Conservation (phyloP, 2,329 filamentous ascomycete species). For the Colletotrichum sp. region DNA sequence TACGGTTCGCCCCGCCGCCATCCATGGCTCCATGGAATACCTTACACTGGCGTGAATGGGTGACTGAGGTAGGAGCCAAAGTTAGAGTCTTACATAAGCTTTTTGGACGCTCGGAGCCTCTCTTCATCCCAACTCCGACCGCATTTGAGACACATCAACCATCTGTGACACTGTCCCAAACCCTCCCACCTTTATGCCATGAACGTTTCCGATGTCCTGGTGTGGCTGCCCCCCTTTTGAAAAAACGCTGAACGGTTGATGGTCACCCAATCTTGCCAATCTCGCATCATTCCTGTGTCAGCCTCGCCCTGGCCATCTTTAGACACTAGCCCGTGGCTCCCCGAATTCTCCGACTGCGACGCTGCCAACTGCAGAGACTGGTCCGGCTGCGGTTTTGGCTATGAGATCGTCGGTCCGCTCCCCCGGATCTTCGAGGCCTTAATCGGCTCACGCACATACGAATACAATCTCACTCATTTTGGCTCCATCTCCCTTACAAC, state of each 20-base stretch:
- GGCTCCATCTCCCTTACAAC: not conserved
- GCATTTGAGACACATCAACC: conserved; percentile 18
- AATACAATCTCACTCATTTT: not conserved
- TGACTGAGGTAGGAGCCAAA: not conserved
- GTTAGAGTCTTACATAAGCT: conserved; percentile 13
- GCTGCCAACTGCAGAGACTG: not conserved
- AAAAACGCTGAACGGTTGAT: not conserved
- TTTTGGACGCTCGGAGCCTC: conserved; percentile 15
- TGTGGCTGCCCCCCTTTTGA: not conserved
- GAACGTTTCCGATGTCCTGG: not conserved
- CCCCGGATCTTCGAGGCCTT: conserved; percentile 17
- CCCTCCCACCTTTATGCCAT: conserved; percentile 14
- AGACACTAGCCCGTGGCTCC: not conserved
- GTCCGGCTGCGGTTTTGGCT: conserved; percentile 13
- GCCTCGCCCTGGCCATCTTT: not conserved
- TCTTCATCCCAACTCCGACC: conserved; percentile 17
- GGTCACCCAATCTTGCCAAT: conserved; percentile 3
- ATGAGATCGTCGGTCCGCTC: conserved; percentile 10
- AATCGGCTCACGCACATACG: not conserved
- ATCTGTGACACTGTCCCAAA: conserved; percentile 20
- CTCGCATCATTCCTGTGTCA: conserved; percentile 13
- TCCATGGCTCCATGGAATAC: too few relatives aligned
- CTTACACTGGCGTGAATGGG: too few relatives aligned
- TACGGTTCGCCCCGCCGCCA: not conserved
- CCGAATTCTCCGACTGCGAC: conserved; percentile 19